phyloP scores from a whole-genome alignment of 2,329 filamentous ascomycete genomes.

The Pseudopyricularia javanii region DNA sequence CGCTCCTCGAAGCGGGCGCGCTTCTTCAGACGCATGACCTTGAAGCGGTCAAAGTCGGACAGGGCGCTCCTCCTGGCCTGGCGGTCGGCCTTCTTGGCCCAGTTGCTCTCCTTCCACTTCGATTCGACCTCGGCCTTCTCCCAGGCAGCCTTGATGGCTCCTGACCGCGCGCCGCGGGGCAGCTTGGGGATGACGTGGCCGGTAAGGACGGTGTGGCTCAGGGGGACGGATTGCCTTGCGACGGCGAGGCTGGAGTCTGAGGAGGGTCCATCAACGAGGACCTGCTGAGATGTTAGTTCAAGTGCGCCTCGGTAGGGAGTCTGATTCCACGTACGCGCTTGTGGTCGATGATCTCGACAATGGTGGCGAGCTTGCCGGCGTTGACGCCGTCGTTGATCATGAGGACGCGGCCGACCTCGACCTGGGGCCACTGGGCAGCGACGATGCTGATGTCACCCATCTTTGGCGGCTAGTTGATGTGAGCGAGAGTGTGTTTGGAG shows the following conservation, averaged over 20 bases:
- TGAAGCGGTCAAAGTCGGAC: constrained; percentile 99
- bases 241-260: constrained; percentile 67
- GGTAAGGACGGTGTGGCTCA: constrained; percentile 79
- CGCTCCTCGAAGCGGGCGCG: constrained; percentile 97
- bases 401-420: constrained; percentile 97
- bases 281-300: constrained; percentile 37
- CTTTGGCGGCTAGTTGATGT: constrained; percentile 41
- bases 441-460: constrained; percentile 77
- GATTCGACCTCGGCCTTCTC: constrained; percentile 80
- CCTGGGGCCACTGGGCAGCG: constrained; percentile 81
- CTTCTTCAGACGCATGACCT: constrained; percentile 99
- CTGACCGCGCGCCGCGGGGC: constrained; percentile 72
- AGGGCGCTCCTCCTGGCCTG: constrained; percentile 77
- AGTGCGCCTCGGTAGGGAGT: constrained; percentile 1
- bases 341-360: constrained; percentile 99
- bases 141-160: constrained; percentile 78
- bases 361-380: constrained; percentile 77
- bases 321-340: constrained; percentile 75
- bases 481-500: background rate
- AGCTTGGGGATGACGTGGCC: constrained; percentile 78
- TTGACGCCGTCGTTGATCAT: constrained; percentile 75
- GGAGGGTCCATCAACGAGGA: constrained; percentile 90
- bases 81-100: constrained; percentile 87
- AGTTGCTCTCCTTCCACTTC: constrained; percentile 86
- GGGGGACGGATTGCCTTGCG: constrained; percentile 74